Evolutionary conservation across 1,284 basidiomycete genomes (phyloP).

Genomic region (Tilletia walkeri): DNA sequence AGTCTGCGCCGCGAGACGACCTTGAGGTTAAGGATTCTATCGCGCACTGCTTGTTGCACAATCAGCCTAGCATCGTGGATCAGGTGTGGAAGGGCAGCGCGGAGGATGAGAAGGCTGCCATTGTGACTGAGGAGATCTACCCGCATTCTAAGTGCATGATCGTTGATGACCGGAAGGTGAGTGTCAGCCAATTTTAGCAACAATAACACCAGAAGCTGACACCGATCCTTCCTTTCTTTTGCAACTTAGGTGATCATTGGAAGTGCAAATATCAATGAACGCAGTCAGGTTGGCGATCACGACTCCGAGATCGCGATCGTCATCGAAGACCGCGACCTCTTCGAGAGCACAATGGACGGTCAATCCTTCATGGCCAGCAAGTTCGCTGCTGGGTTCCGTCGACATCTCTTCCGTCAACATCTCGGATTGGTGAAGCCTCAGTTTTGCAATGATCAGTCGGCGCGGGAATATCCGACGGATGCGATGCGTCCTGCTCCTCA

Average conservation of each 20-base stretch:
- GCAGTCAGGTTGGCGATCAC: slow-evolving; percentile 63
- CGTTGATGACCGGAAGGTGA: slow-evolving; percentile 23
- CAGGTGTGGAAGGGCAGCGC: slow-evolving; percentile 79
- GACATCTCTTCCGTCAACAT: slow-evolving; percentile 61
- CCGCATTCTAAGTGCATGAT: slow-evolving; percentile 31
- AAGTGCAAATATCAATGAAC: slow-evolving; percentile 67
- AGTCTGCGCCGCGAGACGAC: slow-evolving; percentile 29
- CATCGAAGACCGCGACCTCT: slow-evolving; percentile 78
- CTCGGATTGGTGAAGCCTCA: slow-evolving; percentile 37
- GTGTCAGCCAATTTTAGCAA: background rate
- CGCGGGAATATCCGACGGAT: slow-evolving; percentile 20
- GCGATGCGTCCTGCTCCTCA: slow-evolving; percentile 27
- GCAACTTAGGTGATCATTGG: slow-evolving; percentile 65
- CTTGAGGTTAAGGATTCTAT: slow-evolving; percentile 68
- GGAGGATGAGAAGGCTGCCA: slow-evolving; percentile 76
- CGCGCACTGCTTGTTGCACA: slow-evolving; percentile 22
- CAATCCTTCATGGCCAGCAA: slow-evolving; percentile 67
- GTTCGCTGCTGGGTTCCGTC: slow-evolving; percentile 74
- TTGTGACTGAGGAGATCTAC: slow-evolving; percentile 54
- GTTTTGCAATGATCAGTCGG: slow-evolving; percentile 23
- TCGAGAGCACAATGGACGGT: slow-evolving; percentile 77
- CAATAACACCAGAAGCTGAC: no score
- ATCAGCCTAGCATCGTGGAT: slow-evolving; percentile 47
- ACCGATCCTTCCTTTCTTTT: no score
- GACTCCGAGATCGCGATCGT: slow-evolving; percentile 90